These are phyloP conservation scores for Gynochthodes officinalis DNA, from an alignment of 257 asterid species.

Conservation along the genomic window DNA sequence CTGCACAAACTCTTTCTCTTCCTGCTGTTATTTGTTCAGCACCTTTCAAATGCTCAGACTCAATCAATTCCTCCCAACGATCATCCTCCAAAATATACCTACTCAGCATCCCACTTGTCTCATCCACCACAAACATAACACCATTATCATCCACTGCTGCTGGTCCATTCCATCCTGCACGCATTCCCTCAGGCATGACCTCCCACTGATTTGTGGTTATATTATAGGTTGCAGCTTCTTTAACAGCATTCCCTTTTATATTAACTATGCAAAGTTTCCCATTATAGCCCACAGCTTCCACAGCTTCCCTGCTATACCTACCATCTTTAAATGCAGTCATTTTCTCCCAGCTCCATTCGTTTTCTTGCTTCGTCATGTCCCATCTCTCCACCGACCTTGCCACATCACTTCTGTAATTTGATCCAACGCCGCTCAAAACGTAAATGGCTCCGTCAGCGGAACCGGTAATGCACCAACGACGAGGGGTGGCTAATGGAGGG, in stretches of 20 bases:
- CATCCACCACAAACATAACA: conserved; percentile 55
- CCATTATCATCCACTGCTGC: conserved; percentile 34
- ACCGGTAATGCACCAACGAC: conserved; percentile 71
- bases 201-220: conserved; percentile 38
- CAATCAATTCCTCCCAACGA: conserved; percentile 51
- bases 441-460: conserved; percentile 34
- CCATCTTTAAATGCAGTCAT: conserved; percentile 45
- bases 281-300: conserved; percentile 52
- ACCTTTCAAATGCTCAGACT: conserved; percentile 44
- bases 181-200: conserved; percentile 63
- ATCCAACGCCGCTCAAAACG: conserved; percentile 56
- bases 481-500: conserved; percentile 47
- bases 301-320: conserved; percentile 66
- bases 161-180: conserved; percentile 69
- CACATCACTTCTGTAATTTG: conserved; percentile 40
- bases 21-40: conserved; percentile 56
- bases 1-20: conserved; percentile 56
- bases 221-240: conserved; percentile 48
- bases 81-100: conserved; percentile 46
- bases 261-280: conserved; percentile 72
- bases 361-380: conserved; percentile 37
- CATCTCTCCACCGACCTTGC: conserved; percentile 67
- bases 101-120: conserved; percentile 45
- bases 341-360: conserved; percentile 53
- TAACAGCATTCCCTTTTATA: conserved; percentile 46